Conservation (phyloP, 345 rosid species). For the Populus tremula region DNA sequence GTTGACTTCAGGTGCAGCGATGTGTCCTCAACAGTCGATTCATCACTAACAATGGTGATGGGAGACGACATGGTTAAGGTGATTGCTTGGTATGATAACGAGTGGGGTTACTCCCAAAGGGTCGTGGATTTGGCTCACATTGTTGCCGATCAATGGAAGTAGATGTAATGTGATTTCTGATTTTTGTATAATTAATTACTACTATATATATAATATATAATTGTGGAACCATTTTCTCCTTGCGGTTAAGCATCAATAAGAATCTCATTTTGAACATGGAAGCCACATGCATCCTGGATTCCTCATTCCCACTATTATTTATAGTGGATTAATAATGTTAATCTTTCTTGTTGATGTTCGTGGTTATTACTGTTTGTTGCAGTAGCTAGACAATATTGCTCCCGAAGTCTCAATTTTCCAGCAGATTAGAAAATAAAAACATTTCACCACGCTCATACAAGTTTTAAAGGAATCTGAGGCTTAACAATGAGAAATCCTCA, state of each 20-base stretch:
- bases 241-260: slow-evolving; percentile 17
- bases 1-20: slow-evolving; percentile 93
- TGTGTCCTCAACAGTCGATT: slow-evolving; percentile 77
- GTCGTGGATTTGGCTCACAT: slow-evolving; percentile 95
- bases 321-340: no score
- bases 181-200: slow-evolving; percentile 31
- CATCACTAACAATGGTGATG: slow-evolving; percentile 95
- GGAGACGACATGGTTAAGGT: slow-evolving; percentile 99
- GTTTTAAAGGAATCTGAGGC: no score
- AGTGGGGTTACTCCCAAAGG: slow-evolving; percentile 99
- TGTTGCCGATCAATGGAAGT: slow-evolving; percentile 86
- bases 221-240: slow-evolving; percentile 12
- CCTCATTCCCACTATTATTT: not conserved
- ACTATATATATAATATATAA: slow-evolving; percentile 5
- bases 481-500: no score
- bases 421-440: no score
- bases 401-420: no score
- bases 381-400: no score
- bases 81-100: slow-evolving; percentile 96
- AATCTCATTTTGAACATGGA: slow-evolving; percentile 18
- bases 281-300: not conserved
- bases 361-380: no score
- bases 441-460: no score
- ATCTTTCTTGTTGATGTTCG: no score
- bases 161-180: slow-evolving; percentile 23